Base-by-base conservation (phyloP, 1,284 basidiomycete species). In the Trichosporon ovoides region DNA sequence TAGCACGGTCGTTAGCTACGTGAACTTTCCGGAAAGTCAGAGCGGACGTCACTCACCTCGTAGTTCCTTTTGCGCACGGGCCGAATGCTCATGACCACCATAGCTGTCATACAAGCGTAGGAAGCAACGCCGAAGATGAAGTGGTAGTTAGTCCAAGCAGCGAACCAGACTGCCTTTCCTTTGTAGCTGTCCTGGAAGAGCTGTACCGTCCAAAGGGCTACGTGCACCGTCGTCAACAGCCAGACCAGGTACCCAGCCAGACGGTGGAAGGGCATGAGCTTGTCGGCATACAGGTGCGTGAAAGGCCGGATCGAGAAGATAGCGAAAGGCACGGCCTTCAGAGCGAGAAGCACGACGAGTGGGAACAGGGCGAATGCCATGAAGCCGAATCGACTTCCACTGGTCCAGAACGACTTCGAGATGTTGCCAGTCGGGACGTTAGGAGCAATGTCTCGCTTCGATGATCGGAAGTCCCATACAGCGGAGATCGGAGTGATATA, bases 251-350 rank as follows among this genome's bases (percentile, higher is more conserved):
- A 80, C 3, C 87, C 91, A 4, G 83, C 79, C 82, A 85, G 87
- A 40, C 84, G 83, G 77, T 90, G 89, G 12, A 89, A 77, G 72
- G 83, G 82, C 4, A 83, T 79, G 20, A 91, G 83, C 67, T 89
- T 88, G 78, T 93, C 90, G 66, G 88, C 87, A 65, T 85, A 83
- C 34, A 89, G 74, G 55, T 88, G 84, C 22, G 84, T 83, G 59
- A 87, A 80, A 61, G 83, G 83, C 0, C 84, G 83, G 22, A 87
- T 79, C n/a, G 89, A 84, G 66, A 91, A 84, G 46, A 91, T 68
- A 52, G 89, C 89, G 67, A 91, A 87, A 0, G 91, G 91, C 13
- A 87, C 85, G 3, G 87, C 81, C 73, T 91, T 92, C 72, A 92
- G 81, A 3, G 86, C 89, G 58, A 91, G 82, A 10, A 91, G 79